These are phyloP conservation scores for Choanephora cucurbitarum DNA, from an alignment of 371 early-diverging fungal species.

Conservation along the genomic window DNA sequence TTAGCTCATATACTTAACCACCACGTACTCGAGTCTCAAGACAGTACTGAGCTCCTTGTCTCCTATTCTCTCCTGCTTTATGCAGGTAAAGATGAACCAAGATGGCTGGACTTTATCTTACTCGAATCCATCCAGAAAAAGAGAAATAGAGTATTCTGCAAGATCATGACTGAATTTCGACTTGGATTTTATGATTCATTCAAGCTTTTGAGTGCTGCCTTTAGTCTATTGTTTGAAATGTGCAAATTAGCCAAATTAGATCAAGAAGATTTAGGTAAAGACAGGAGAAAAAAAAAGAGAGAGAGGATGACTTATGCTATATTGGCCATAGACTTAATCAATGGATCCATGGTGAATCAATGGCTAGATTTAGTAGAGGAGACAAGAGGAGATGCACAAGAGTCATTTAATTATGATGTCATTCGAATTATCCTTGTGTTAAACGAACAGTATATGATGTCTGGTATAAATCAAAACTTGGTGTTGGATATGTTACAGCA, in stretches of 20 bases:
- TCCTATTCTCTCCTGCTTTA: constrained; percentile 23
- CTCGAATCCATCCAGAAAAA: constrained; percentile 15
- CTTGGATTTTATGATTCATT: constrained; percentile 35
- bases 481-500: constrained; percentile 58
- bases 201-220: constrained; percentile 41
- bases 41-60: constrained; percentile 31
- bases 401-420: constrained; percentile 70
- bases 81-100: constrained; percentile 33
- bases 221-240: constrained; percentile 73
- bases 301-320: no score
- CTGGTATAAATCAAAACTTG: constrained; percentile 44
- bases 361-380: constrained; percentile 73
- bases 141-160: constrained; percentile 24
- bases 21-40: constrained; percentile 55
- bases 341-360: constrained; percentile 21
- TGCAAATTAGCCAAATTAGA: constrained; percentile 69
- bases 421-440: constrained; percentile 70
- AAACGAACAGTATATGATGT: constrained; percentile 73
- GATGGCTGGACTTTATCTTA: constrained; percentile 30
- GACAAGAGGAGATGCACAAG: constrained; percentile 66
- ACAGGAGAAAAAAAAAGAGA: constrained; percentile 28
- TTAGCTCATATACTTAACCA: constrained; percentile 53
- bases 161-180: constrained; percentile 36
- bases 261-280: constrained; percentile 61
- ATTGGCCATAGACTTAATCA: constrained; percentile 36